Percentiles rank a stretch among this genome's conserved stretches.
phyloP scores from a whole-genome alignment of 2,329 filamentous ascomycete genomes.

The Fusarium falciforme region DNA sequence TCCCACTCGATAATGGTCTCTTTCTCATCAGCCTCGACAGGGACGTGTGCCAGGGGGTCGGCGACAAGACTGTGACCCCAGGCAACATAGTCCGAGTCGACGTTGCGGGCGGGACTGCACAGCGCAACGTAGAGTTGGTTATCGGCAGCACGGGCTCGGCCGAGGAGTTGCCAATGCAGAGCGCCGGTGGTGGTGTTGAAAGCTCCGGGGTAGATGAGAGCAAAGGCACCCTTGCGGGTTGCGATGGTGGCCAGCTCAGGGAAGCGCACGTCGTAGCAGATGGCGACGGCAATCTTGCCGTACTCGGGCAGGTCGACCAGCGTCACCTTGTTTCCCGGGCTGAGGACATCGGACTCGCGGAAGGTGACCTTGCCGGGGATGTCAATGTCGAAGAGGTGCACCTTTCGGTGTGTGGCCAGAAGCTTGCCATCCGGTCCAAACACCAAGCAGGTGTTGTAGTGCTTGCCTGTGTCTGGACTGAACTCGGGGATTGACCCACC shows the following conservation, averaged over 20 bases:
- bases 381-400: slow-evolving; percentile 97
- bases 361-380: slow-evolving; percentile 96
- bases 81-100: slow-evolving; percentile 82
- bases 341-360: slow-evolving; percentile 88
- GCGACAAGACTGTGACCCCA: slow-evolving; percentile 92
- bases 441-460: slow-evolving; percentile 91
- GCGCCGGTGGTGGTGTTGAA: slow-evolving; percentile 96
- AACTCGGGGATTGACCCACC: slow-evolving; percentile 94
- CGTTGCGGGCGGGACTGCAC: slow-evolving; percentile 89
- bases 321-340: slow-evolving; percentile 85
- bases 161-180: slow-evolving; percentile 89
- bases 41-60: slow-evolving; percentile 86
- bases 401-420: slow-evolving; percentile 90
- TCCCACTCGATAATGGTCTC: slow-evolving; percentile 83
- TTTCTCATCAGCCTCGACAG: slow-evolving; percentile 80
- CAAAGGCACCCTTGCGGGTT: slow-evolving; percentile 85
- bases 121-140: slow-evolving; percentile 95
- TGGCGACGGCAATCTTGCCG: slow-evolving; percentile 86
- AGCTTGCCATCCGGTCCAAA: slow-evolving; percentile 84
- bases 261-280: slow-evolving; percentile 98
- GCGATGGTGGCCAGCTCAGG: slow-evolving; percentile 93
- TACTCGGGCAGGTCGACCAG: slow-evolving; percentile 89
- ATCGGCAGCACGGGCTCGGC: slow-evolving; percentile 85
- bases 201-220: slow-evolving; percentile 92
- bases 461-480: slow-evolving; percentile 66